A percentile compares a stretch with the other conserved stretches of the same genome.
Evolutionary conservation across 306 rosid genomes (phyloP).

Genomic region (Cucurbita ficifolia): DNA sequence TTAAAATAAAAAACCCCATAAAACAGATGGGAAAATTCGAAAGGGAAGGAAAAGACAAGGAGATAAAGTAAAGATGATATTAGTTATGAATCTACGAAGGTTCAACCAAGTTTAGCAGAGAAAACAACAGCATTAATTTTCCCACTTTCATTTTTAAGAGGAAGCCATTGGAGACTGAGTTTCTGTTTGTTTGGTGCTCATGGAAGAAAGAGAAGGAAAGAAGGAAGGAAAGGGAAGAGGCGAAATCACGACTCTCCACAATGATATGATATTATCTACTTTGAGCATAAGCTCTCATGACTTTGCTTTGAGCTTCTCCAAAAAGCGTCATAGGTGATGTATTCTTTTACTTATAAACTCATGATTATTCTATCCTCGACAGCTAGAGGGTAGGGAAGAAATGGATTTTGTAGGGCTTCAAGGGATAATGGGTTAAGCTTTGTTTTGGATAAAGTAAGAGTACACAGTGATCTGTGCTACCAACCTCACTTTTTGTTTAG

Average conservation of each 20-base stretch:
- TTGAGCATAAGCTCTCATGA: too few species aligned
- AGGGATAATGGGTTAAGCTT: conserved; percentile 21
- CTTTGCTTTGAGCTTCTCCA: too few species aligned
- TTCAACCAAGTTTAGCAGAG: not conserved
- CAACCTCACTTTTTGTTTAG: not conserved
- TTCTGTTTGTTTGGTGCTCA: not conserved
- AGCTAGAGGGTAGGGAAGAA: too few species aligned
- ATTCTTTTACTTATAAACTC: too few species aligned
- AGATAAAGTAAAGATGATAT: not conserved
- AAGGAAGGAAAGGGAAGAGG: conserved; percentile 19
- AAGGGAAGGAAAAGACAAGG: not conserved
- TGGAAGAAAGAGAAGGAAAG: conserved; percentile 9
- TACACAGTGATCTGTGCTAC: not conserved
- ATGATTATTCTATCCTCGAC: too few species aligned
- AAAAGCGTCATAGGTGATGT: too few species aligned
- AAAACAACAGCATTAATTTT: too few species aligned
- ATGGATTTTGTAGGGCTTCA: conserved; percentile 86
- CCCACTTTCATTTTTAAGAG: too few species aligned
- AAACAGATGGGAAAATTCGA: not conserved
- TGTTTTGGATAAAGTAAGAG: not conserved
- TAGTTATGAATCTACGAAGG: not conserved
- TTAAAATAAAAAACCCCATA: not conserved
- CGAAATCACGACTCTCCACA: too few species aligned
- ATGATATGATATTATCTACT: too few species aligned
- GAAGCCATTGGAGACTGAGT: not conserved